phyloP scores from a whole-genome alignment of 1,284 basidiomycete genomes.

The Phellinidium pouzarii region DNA sequence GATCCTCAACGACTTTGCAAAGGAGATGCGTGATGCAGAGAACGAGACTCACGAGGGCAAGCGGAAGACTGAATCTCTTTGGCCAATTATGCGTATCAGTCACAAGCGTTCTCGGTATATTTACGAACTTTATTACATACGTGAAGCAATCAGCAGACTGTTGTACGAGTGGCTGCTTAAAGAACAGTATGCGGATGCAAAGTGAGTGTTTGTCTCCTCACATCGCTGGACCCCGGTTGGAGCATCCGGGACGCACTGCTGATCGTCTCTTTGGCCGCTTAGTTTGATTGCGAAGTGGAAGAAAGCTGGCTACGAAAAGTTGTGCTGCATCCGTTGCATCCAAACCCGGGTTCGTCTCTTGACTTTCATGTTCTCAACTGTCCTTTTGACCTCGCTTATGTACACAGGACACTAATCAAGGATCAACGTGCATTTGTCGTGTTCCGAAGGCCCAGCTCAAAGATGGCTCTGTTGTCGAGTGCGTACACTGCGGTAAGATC shows the following conservation, averaged over 20 bases:
- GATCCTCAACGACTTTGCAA: conserved; percentile 91
- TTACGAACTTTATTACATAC: conserved; percentile 98
- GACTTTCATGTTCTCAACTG: conserved; percentile 14
- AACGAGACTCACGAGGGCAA: conserved; percentile 98
- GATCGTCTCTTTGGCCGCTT: conserved; percentile 13
- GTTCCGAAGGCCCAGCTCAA: conserved; percentile 94
- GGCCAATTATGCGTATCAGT: conserved; percentile 98
- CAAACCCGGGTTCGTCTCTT: conserved; percentile 70
- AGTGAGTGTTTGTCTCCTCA: conserved; percentile 52
- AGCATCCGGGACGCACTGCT: conserved; percentile 3
- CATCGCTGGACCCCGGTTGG: neutral
- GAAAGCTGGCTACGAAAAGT: conserved; percentile 96
- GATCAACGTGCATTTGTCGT: conserved; percentile 97
- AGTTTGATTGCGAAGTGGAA: conserved; percentile 99
- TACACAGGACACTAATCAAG: conserved; percentile 93
- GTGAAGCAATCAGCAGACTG: conserved; percentile 90
- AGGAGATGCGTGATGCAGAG: conserved; percentile 97
- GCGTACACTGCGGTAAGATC: conserved; percentile 88
- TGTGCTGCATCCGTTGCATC: conserved; percentile 96
- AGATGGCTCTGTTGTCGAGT: conserved; percentile 91
- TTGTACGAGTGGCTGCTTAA: conserved; percentile 98
- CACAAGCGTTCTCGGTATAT: conserved; percentile 95
- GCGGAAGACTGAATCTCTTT: conserved; percentile 93
- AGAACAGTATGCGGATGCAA: conserved; percentile 95
- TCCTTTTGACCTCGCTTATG: conserved; percentile 16